phyloP scores from a whole-genome alignment of 129 eudicot genomes.

The Flaveria bidentis region DNA sequence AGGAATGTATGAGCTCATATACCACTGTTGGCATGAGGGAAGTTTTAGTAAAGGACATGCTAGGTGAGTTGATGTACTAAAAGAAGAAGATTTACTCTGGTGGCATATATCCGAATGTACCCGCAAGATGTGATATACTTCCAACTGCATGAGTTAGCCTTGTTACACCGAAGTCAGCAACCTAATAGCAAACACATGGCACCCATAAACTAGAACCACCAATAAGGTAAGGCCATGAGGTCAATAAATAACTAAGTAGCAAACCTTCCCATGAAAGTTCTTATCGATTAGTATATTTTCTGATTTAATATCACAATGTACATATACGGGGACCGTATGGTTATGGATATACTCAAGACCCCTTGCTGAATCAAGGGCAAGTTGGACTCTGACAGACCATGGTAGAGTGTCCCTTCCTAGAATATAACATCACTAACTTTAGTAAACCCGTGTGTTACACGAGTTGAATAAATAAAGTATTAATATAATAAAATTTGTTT shows the following conservation, averaged over 20 bases:
- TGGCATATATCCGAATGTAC: conserved; percentile 98
- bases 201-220: not conserved
- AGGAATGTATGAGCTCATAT: too few relatives aligned
- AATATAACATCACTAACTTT: conserved; percentile 1
- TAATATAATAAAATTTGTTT: not conserved
- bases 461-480: too few relatives aligned
- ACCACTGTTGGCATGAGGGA: too few relatives aligned
- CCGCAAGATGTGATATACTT: conserved; percentile 69
- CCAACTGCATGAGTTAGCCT: conserved; percentile 72
- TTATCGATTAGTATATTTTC: conserved; percentile 77
- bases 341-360: conserved; percentile 62
- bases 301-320: conserved; percentile 80
- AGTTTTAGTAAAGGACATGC: too few relatives aligned
- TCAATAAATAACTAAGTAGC: not conserved
- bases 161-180: conserved; percentile 93
- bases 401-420: conserved; percentile 63
- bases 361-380: conserved; percentile 94
- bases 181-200: conserved; percentile 42
- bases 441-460: too few relatives aligned
- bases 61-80: not conserved
- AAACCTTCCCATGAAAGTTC: conserved; percentile 68
- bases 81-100: conserved; percentile 70
- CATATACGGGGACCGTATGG: conserved; percentile 1
- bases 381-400: conserved; percentile 81
- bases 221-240: not conserved